phyloP scores from a whole-genome alignment of 73 alveolate species.

The Uronychia setigera region DNA sequence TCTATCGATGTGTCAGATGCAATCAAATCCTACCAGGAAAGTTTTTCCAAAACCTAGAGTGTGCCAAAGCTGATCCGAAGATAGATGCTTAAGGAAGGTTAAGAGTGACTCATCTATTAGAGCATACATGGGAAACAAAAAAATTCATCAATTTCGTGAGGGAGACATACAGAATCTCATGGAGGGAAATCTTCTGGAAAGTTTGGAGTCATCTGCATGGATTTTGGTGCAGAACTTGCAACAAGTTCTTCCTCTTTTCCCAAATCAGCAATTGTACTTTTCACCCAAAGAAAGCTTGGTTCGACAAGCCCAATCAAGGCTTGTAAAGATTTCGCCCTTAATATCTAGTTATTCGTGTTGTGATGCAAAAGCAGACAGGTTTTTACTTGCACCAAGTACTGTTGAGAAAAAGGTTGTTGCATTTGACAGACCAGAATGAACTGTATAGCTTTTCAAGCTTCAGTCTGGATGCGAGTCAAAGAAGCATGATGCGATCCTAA shows the following conservation, averaged over 20 bases:
- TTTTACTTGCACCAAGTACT: background rate
- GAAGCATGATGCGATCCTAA: background rate
- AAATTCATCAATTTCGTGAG: slow-evolving; percentile 67
- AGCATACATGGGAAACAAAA: slow-evolving; percentile 58
- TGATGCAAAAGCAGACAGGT: background rate
- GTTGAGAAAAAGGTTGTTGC: background rate
- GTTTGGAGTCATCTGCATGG: slow-evolving; percentile 54
- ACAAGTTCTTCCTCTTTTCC: slow-evolving; percentile 20
- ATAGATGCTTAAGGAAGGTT: slow-evolving; percentile 49
- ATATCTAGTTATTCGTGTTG: background rate
- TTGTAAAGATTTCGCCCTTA: background rate
- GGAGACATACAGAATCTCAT: slow-evolving; percentile 61
- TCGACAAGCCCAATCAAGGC: background rate
- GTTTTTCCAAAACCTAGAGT: slow-evolving; percentile 22
- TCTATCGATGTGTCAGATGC: slow-evolving; percentile 60
- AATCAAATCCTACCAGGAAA: slow-evolving; percentile 32
- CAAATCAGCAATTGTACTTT: slow-evolving; percentile 39
- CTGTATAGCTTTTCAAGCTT: background rate
- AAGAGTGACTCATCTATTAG: slow-evolving; percentile 59
- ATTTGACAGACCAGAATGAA: background rate
- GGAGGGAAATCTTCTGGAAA: slow-evolving; percentile 72
- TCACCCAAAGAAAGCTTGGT: slow-evolving; percentile 1
- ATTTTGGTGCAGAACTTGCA: slow-evolving; percentile 42
- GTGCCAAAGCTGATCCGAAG: slow-evolving; percentile 44
- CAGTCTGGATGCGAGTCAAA: background rate